These are phyloP conservation scores for Wickerhamomyces hampshirensis DNA, from an alignment of 805 yeast species.

Conservation along the genomic window DNA sequence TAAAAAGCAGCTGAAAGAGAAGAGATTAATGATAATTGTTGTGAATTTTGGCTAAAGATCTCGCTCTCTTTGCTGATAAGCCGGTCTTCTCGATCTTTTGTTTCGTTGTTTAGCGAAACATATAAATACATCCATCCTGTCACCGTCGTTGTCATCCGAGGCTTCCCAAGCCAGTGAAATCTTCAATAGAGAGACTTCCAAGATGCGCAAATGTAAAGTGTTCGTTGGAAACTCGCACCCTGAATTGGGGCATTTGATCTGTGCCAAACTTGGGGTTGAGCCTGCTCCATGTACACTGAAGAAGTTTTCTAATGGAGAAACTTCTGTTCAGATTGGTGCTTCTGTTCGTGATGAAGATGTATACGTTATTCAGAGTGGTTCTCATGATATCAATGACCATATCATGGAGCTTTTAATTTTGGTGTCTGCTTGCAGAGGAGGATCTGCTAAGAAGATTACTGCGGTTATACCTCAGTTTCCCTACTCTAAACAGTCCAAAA, in stretches of 20 bases:
- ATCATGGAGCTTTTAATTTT: conserved; percentile 93
- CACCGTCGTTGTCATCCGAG: conserved; percentile 3
- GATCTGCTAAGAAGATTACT: conserved; percentile 93
- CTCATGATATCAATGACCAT: conserved; percentile 84
- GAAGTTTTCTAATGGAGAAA: conserved; percentile 96
- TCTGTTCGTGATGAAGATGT: conserved; percentile 97
- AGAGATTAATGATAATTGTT: too few relatives aligned
- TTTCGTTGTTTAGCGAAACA: neutral
- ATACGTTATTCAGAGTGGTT: conserved; percentile 86
- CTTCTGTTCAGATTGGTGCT: conserved; percentile 91
- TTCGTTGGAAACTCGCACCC: conserved; percentile 98
- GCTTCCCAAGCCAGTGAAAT: conserved; percentile 8
- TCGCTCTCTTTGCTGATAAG: too few relatives aligned
- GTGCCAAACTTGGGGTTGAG: conserved; percentile 85
- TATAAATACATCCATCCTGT: too few relatives aligned
- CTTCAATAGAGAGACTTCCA: conserved; percentile 6
- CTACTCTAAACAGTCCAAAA: conserved; percentile 93
- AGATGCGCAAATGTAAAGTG: conserved; percentile 94
- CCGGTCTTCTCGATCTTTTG: neutral
- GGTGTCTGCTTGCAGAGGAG: conserved; percentile 95
- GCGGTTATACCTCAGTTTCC: conserved; percentile 98
- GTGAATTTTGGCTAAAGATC: too few relatives aligned
- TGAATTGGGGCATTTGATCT: conserved; percentile 83
- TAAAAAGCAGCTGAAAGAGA: neutral
- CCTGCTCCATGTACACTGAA: conserved; percentile 90